Percentiles rank a stretch among this genome's conserved stretches.
These are phyloP conservation scores for Colletotrichum sidae DNA, from an alignment of 2,329 filamentous ascomycete genomes.

Conservation along the genomic window DNA sequence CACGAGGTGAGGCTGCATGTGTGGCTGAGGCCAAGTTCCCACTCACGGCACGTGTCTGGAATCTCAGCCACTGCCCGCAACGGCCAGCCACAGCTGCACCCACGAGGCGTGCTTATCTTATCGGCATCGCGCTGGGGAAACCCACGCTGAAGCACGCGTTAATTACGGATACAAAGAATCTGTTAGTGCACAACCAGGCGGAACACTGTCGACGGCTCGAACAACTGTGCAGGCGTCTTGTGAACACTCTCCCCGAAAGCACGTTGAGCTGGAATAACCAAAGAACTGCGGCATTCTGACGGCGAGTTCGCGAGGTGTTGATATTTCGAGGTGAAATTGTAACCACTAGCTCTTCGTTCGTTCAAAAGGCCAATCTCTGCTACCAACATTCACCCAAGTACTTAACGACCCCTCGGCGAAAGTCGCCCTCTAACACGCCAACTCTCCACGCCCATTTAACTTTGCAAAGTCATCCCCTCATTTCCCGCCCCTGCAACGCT, in stretches of 20 bases:
- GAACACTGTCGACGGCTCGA: background rate
- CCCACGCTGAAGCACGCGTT: too few relatives aligned
- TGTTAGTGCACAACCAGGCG: constrained; percentile 18
- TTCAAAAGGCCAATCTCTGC: too few relatives aligned
- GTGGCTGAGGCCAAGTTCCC: too few relatives aligned
- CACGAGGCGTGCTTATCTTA: constrained; percentile 13
- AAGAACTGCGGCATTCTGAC: too few relatives aligned
- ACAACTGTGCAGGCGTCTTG: too few relatives aligned
- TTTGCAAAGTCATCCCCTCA: background rate
- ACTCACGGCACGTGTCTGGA: too few relatives aligned
- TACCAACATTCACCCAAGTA: too few relatives aligned
- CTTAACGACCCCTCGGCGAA: too few relatives aligned
- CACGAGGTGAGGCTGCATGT: too few relatives aligned
- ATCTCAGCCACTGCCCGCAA: background rate
- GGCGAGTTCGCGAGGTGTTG: background rate
- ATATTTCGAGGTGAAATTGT: background rate
- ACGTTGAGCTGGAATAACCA: background rate
- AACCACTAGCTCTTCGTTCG: background rate
- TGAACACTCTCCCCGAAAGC: too few relatives aligned
- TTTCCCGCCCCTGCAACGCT: background rate
- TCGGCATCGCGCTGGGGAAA: background rate
- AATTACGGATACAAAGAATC: background rate
- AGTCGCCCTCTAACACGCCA: too few relatives aligned
- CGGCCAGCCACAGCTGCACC: constrained; percentile 9
- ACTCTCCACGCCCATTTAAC: too few relatives aligned